Base-by-base conservation (phyloP, 345 rosid genomes). In the Syzygium jambos region DNA sequence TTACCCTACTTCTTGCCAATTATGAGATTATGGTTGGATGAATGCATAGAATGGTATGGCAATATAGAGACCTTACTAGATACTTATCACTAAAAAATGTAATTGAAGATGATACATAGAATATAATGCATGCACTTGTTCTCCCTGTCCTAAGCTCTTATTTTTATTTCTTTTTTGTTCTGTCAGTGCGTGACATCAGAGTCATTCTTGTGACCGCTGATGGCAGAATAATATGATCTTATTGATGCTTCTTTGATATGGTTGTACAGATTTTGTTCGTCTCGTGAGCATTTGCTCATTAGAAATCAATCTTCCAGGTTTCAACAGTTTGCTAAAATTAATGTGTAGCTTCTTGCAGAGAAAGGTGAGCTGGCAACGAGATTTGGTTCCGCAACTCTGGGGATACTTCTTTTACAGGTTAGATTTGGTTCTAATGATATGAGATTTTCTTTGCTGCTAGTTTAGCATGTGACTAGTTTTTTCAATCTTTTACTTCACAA, bases 341-440 rank as follows among this genome's bases (percentile, higher is more conserved):
- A 90, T 90, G 41, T 91, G 88, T 92, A 97, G 98, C 99, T 97
- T 89, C 98, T 97, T 91, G 98, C 99, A 93, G 99, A 97, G 93
- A 95, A 92, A 88, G 99, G 99, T 88, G 99, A 97, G 94, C 98
- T 97, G 65, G 98, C 99, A 51, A 97, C 99, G 86, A 95, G 98
- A 91, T 94, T 96, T 93, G 99, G 99, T 87, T 97, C 99, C 21
- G 98, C 99, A 89, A 96, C 99, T 88, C 91, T 97, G 88, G 99
- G 99, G 84, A 95, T 97, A 90, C 98, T 97, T 92, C 98, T 97
- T 85, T 90, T 97, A 86, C 99, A 97, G 99, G 99, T 97, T 88
- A 43, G 85, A 88, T 84, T 84, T 86, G 22, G 68, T 86, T 51
- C 89, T 85, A n/a, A 84, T 84, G 46, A 46, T 84, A 84, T 52